A percentile compares a stretch with the other conserved stretches of the same genome.
phyloP scores from a whole-genome alignment of 352 stramenopile genomes.

The Globisporangium parvum region DNA sequence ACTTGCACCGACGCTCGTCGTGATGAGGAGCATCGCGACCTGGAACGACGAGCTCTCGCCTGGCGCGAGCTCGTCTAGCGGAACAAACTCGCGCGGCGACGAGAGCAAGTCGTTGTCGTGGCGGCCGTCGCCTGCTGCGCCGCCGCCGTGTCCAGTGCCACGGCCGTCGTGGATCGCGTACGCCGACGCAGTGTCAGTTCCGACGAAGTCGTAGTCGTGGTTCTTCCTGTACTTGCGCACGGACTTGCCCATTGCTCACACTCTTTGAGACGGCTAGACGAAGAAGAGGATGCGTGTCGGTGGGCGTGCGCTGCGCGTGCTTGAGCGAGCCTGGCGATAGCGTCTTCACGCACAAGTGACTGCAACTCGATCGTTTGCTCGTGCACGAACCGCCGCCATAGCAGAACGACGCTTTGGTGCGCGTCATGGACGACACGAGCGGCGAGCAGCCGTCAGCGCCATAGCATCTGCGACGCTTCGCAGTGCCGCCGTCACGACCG shows the following conservation, averaged over 20 bases:
- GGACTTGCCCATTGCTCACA: slow-evolving; percentile 25
- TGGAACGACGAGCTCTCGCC: slow-evolving; percentile 25
- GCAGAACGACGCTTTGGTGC: too few species aligned
- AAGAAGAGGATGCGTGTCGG: too few species aligned
- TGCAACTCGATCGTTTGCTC: too few species aligned
- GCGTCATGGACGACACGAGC: too few species aligned
- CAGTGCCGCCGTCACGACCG: too few species aligned
- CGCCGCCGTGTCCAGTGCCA: slow-evolving; percentile 8
- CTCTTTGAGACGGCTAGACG: too few species aligned
- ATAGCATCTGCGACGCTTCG: too few species aligned
- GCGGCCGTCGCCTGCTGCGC: not conserved
- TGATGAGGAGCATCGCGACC: slow-evolving; percentile 29
- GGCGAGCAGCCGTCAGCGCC: too few species aligned
- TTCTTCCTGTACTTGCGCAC: slow-evolving; percentile 32
- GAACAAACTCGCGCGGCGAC: slow-evolving; percentile 33
- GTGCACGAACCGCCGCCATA: too few species aligned
- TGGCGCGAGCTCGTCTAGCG: slow-evolving; percentile 31
- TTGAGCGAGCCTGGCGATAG: not conserved
- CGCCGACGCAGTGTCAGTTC: slow-evolving; percentile 17
- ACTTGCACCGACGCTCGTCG: slow-evolving; percentile 27
- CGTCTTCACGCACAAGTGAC: not conserved
- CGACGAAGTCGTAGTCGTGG: slow-evolving; percentile 23
- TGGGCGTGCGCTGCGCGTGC: not conserved
- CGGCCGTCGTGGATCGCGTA: slow-evolving; percentile 36
- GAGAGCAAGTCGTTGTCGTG: slow-evolving; percentile 41